These are phyloP conservation scores for Penicillium sp. DNA, from an alignment of 2,329 filamentous ascomycete species.

Conservation along the genomic window DNA sequence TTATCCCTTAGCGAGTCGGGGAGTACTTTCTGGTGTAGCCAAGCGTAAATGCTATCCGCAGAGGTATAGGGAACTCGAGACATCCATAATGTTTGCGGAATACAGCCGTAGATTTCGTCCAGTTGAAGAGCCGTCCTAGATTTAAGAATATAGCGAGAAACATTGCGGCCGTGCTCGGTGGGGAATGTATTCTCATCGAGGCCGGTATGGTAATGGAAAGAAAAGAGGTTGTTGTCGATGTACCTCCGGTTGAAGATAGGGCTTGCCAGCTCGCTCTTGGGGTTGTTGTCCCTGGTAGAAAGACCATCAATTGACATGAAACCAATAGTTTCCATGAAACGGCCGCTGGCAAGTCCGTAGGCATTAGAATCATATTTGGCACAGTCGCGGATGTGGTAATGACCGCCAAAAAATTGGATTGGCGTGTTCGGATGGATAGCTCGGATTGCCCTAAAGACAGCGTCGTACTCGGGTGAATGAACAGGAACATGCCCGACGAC, in stretches of 20 bases:
- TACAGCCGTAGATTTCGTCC: conserved; percentile 79
- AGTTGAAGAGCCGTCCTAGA: conserved; percentile 74
- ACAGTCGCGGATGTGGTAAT: conserved; percentile 87
- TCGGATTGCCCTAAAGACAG: conserved; percentile 79
- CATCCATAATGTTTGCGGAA: conserved; percentile 81
- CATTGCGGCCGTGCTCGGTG: conserved; percentile 74
- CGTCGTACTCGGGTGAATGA: conserved; percentile 76
- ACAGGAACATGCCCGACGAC: conserved; percentile 86
- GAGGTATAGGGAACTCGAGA: conserved; percentile 75
- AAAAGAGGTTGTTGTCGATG: conserved; percentile 91
- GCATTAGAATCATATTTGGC: conserved; percentile 77
- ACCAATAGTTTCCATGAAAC: conserved; percentile 94
- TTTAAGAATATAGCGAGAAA: conserved; percentile 70
- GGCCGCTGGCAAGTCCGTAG: conserved; percentile 80
- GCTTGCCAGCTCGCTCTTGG: conserved; percentile 30
- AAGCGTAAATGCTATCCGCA: conserved; percentile 77
- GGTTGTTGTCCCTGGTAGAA: conserved; percentile 45
- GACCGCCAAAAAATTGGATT: conserved; percentile 90
- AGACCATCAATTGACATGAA: conserved; percentile 85
- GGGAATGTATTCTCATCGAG: conserved; percentile 74
- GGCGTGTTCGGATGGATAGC: conserved; percentile 77
- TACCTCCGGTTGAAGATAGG: conserved; percentile 77
- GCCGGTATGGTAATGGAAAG: conserved; percentile 79
- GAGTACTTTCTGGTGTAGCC: conserved; percentile 77
- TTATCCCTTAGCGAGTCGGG: conserved; percentile 67